Base-by-base conservation (phyloP, 2,329 filamentous ascomycete genomes). In the Penicillium verrucosum region DNA sequence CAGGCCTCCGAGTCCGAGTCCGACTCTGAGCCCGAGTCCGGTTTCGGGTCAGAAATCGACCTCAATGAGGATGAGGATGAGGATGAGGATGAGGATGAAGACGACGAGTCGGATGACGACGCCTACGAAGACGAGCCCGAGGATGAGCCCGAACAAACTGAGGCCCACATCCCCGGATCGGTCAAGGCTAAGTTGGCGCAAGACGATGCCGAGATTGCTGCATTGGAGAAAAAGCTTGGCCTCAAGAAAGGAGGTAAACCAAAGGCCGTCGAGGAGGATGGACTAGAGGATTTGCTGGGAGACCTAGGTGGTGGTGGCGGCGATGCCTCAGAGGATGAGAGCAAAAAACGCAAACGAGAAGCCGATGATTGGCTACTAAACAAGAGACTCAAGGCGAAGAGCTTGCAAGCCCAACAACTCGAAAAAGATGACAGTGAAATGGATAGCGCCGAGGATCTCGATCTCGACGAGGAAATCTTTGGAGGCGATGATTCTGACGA, bases 131-230 rank as follows among this genome's bases (percentile, higher is more conserved):
- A 53, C 8, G 38, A 55, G 34, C 30, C 27, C 34, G 57, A 63
- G 2, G 58, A 53, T 9, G 38, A 51, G 29, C 30, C 27, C 12
- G 14, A 65, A 51, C 61, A 65, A 10, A 55, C 52, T 3, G 52
- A 48, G 11, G 51, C 41, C 3, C 68, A 69, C 49, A 51, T 75
- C 25, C 73, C 78, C 0, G 69, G 68, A 57, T 66, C 65, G 0
- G 77, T 85, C n/a, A 84, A 81, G 68, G 82, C 87, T 4, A 85
- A 83, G 64, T 77, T 97, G 5, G 86, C 84, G 0, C 81, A 90
- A 59, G 93, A 99, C 57, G 92, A 97, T 68, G 89, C 86, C 2
- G 91, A 96, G 65, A 97, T 99, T 64, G 87, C 88, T 21, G 86
- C 86, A 3, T 78, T 97, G 32, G 94, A 99, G 76, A 92, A 88